phyloP scores from a whole-genome alignment of 768 basidiomycete species.

The Calocera cornea region DNA sequence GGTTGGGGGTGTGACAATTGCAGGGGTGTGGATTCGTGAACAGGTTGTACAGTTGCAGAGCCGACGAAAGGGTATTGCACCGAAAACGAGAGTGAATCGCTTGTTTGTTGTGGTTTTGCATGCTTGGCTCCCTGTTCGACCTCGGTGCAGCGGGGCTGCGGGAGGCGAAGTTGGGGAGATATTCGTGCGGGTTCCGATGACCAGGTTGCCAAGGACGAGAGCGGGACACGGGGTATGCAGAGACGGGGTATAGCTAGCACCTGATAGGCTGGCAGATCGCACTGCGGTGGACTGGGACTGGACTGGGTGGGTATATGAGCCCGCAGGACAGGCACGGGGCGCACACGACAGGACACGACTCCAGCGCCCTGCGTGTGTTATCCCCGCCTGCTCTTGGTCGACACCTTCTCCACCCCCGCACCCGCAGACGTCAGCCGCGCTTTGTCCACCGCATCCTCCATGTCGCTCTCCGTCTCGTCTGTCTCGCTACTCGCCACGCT shows the following conservation, averaged over 20 bases:
- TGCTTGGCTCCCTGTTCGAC: neutral
- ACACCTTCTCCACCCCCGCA: constrained; percentile 41
- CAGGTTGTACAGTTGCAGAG: neutral
- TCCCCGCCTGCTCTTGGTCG: constrained; percentile 22
- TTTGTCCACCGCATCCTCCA: neutral
- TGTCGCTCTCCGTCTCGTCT: constrained; percentile 1
- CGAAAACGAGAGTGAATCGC: neutral
- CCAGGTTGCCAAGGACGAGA: neutral
- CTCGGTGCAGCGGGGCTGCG: neutral
- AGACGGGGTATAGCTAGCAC: neutral
- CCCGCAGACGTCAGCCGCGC: constrained; percentile 19
- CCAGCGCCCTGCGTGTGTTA: neutral
- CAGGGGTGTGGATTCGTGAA: neutral
- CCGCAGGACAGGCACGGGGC: too few relatives aligned
- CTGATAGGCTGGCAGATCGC: too few relatives aligned
- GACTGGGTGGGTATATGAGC: too few relatives aligned
- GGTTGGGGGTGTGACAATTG: neutral
- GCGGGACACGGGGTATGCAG: neutral
- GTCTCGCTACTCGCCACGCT: neutral
- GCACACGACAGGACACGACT: neutral
- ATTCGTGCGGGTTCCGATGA: neutral
- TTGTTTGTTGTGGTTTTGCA: neutral
- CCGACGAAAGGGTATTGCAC: neutral
- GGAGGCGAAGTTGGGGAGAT: neutral
- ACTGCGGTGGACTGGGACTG: too few relatives aligned